These are phyloP conservation scores for Paraconiothyrium brasiliense DNA, from an alignment of 2,329 filamentous ascomycete species.

Conservation along the genomic window DNA sequence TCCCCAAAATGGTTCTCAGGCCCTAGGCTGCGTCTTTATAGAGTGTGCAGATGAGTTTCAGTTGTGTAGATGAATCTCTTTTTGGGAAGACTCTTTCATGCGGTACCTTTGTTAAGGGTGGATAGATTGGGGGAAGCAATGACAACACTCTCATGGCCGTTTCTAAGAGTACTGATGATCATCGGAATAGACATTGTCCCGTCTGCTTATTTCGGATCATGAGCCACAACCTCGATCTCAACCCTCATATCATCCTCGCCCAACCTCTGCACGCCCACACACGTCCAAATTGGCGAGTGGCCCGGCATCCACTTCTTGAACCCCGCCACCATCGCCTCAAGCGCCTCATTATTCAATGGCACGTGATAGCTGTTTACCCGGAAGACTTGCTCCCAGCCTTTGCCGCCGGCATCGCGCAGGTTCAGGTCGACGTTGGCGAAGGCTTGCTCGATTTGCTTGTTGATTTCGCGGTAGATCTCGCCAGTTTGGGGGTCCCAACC, in stretches of 20 bases:
- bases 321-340: slow-evolving; percentile 29
- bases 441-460: slow-evolving; percentile 52
- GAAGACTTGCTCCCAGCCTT: slow-evolving; percentile 65
- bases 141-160: too few relatives aligned
- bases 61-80: too few relatives aligned
- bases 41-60: too few relatives aligned
- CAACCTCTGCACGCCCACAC: slow-evolving; percentile 30
- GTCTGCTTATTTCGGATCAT: not conserved
- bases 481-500: slow-evolving; percentile 44
- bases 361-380: slow-evolving; percentile 40
- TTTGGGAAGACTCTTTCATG: too few relatives aligned
- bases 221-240: slow-evolving; percentile 33
- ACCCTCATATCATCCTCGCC: slow-evolving; percentile 53
- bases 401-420: slow-evolving; percentile 63
- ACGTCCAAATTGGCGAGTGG: slow-evolving; percentile 36
- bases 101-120: too few relatives aligned
- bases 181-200: too few relatives aligned
- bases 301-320: slow-evolving; percentile 39
- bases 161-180: too few relatives aligned
- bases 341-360: slow-evolving; percentile 27
- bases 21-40: too few relatives aligned
- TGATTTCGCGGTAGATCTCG: slow-evolving; percentile 30
- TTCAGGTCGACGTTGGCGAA: slow-evolving; percentile 66
- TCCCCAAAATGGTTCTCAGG: too few relatives aligned
- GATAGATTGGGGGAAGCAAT: too few relatives aligned